A percentile compares a stretch with the other conserved stretches of the same genome.
Evolutionary conservation across 2,329 filamentous ascomycete species (phyloP).

Genomic region (Colletotrichum salicis): DNA sequence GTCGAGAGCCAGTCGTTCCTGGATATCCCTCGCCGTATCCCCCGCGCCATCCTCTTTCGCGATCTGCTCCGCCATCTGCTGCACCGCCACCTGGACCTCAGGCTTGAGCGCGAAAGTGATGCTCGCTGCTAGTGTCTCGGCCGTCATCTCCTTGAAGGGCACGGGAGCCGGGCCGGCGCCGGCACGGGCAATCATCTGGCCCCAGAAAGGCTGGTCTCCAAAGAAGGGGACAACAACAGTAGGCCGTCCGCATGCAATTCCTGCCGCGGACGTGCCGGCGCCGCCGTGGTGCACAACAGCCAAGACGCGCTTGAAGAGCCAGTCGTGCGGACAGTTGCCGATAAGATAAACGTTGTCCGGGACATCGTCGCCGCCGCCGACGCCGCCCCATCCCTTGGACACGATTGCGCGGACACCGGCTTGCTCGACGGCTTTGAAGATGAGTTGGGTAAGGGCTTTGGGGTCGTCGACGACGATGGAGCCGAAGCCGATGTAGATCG

Average conservation of each 20-base stretch:
- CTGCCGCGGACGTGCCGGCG: conserved; percentile 73
- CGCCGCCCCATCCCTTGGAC: conserved; percentile 72
- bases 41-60: conserved; percentile 63
- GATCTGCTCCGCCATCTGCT: conserved; percentile 62
- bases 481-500: conserved; percentile 75
- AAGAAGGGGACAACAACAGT: conserved; percentile 76
- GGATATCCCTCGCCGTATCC: conserved; percentile 64
- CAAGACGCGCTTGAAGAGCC: conserved; percentile 69
- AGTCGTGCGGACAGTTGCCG: conserved; percentile 74
- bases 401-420: conserved; percentile 70
- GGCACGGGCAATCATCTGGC: conserved; percentile 68
- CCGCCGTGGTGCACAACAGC: conserved; percentile 73
- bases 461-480: conserved; percentile 74
- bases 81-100: conserved; percentile 50
- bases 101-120: conserved; percentile 64
- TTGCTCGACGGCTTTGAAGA: conserved; percentile 67
- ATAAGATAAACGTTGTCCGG: conserved; percentile 68
- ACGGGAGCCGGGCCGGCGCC: conserved; percentile 70
- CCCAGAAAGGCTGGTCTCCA: conserved; percentile 75
- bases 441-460: conserved; percentile 64
- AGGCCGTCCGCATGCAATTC: conserved; percentile 67
- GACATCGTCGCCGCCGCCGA: conserved; percentile 62
- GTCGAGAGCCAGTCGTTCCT: conserved; percentile 64
- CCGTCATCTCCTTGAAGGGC: conserved; percentile 67
- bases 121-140: conserved; percentile 63